Evolutionary conservation across 179 eudicot species (phyloP).

Genomic region (Camellia oleifera): DNA sequence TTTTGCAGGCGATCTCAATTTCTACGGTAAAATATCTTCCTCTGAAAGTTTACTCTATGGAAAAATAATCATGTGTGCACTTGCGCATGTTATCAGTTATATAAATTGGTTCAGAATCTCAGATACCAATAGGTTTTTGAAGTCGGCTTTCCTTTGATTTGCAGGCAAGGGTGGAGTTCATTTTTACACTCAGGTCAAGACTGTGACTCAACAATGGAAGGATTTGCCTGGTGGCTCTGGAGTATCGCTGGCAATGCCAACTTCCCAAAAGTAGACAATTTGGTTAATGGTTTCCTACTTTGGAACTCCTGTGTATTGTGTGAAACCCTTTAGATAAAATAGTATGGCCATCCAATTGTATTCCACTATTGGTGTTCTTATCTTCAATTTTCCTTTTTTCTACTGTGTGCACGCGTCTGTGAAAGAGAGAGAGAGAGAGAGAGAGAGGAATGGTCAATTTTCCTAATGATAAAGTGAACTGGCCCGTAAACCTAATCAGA

Average conservation of each 20-base stretch:
- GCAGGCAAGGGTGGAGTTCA: conserved; percentile 70
- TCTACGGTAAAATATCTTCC: conserved; percentile 56
- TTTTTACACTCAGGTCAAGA: conserved; percentile 77
- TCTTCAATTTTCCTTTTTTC: not conserved
- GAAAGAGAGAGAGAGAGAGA: not conserved
- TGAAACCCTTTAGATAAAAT: not conserved
- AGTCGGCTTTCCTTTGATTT: not conserved
- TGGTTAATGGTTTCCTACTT: not conserved
- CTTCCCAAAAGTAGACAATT: conserved; percentile 20
- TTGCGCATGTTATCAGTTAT: not conserved
- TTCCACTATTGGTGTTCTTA: not conserved
- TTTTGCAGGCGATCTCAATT: conserved; percentile 93
- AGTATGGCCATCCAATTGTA: not conserved
- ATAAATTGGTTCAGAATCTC: not conserved
- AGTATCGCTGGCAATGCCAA: conserved; percentile 33
- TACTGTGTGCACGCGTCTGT: not conserved
- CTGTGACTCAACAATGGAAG: conserved; percentile 95
- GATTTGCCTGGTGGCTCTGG: conserved; percentile 31
- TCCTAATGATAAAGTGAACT: no score
- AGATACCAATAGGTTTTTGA: not conserved
- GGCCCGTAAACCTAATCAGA: no score
- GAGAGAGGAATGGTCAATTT: not conserved
- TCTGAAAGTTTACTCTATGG: not conserved
- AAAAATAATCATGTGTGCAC: not conserved
- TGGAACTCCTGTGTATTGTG: conserved; percentile 1